These are phyloP conservation scores for Aspergillus cristatus DNA, from an alignment of 495 filamentous ascomycete genomes.

Conservation along the genomic window DNA sequence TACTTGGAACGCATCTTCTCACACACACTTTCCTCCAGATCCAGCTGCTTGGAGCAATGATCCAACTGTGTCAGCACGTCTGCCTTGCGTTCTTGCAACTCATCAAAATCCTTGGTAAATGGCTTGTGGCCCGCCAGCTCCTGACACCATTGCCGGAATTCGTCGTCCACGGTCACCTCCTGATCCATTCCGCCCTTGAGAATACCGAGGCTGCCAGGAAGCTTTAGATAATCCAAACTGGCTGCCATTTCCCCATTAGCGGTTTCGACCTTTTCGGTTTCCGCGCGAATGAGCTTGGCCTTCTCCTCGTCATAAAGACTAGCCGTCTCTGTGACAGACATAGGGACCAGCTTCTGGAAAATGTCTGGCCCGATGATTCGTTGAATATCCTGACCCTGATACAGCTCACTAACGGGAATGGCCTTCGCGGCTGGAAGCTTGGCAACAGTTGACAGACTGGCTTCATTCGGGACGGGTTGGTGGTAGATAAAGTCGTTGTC, in stretches of 20 bases:
- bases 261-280: conserved; percentile 82
- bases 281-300: conserved; percentile 87
- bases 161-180: conserved; percentile 76
- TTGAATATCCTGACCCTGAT: conserved; percentile 94
- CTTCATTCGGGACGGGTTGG: conserved; percentile 78
- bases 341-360: conserved; percentile 92
- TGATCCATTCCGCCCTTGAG: conserved; percentile 90
- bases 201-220: conserved; percentile 82
- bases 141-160: conserved; percentile 87
- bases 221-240: conserved; percentile 84
- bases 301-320: conserved; percentile 98
- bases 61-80: conserved; percentile 63
- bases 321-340: conserved; percentile 92
- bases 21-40: conserved; percentile 95
- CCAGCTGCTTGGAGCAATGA: conserved; percentile 72
- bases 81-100: conserved; percentile 66
- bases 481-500: conserved; percentile 99
- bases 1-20: conserved; percentile 99
- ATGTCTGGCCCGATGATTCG: conserved; percentile 94
- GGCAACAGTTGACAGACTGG: conserved; percentile 65
- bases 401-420: conserved; percentile 92
- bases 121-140: conserved; percentile 79
- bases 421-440: conserved; percentile 97
- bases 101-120: conserved; percentile 65
- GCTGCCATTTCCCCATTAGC: conserved; percentile 94